Conservation (phyloP, 352 stramenopile species). For the Pythium coloratum region DNA sequence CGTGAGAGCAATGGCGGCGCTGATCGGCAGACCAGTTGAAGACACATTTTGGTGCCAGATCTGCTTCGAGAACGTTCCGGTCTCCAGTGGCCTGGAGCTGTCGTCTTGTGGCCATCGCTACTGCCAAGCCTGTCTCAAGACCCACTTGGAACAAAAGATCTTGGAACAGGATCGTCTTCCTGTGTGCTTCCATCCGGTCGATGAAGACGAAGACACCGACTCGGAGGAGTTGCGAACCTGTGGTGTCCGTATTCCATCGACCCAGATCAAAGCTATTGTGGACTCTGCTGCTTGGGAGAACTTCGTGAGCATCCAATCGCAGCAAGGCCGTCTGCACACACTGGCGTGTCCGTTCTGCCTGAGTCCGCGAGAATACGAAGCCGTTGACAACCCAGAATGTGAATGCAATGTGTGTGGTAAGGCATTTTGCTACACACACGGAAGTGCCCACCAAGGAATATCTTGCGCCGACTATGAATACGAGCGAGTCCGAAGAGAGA, state of each 20-base stretch:
- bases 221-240: constrained; percentile 25
- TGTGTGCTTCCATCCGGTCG: constrained; percentile 50
- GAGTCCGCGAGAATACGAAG: constrained; percentile 51
- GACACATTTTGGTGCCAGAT: constrained; percentile 77
- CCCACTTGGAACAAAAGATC: constrained; percentile 65
- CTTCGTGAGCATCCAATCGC: constrained; percentile 87
- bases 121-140: constrained; percentile 51
- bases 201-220: constrained; percentile 9
- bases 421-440: constrained; percentile 88
- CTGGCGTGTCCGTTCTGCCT: constrained; percentile 61
- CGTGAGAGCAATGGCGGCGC: constrained; percentile 7
- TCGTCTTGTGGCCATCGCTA: constrained; percentile 55
- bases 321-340: constrained; percentile 61
- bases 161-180: constrained; percentile 59
- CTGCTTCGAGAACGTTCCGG: constrained; percentile 58
- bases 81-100: constrained; percentile 37
- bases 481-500: background rate
- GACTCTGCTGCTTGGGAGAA: constrained; percentile 56
- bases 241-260: constrained; percentile 34
- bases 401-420: constrained; percentile 41
- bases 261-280: constrained; percentile 47
- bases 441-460: constrained; percentile 68
- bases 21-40: constrained; percentile 48
- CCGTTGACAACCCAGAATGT: constrained; percentile 45
- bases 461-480: constrained; percentile 77